Percentiles rank a stretch among this genome's conserved stretches.
These are phyloP conservation scores for Oldenlandia corymbosa DNA, from an alignment of 257 asterid species.

Conservation along the genomic window DNA sequence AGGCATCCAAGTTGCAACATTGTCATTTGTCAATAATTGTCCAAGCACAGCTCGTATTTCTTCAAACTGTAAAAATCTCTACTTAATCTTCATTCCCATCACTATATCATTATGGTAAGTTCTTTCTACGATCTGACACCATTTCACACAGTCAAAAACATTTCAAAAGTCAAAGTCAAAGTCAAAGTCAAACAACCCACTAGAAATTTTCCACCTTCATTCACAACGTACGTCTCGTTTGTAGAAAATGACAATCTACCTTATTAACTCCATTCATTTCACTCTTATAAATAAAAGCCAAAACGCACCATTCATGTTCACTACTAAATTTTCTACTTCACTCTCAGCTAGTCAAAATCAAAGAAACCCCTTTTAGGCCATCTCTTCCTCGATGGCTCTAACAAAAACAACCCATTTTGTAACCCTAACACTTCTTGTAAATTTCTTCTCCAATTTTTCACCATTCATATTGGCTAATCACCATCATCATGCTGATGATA, in stretches of 20 bases:
- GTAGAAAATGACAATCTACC: neutral
- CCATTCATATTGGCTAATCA: neutral
- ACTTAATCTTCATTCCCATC: too few relatives aligned
- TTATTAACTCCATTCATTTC: neutral
- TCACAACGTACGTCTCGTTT: too few relatives aligned
- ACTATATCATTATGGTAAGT: too few relatives aligned
- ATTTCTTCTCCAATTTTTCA: neutral
- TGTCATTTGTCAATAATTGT: neutral
- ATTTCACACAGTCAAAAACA: too few relatives aligned
- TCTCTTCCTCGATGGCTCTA: neutral
- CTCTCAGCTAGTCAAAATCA: neutral
- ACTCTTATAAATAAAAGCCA: slow-evolving; percentile 5
- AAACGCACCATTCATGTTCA: neutral
- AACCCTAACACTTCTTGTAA: neutral
- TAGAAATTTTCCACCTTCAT: neutral
- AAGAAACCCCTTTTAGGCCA: neutral
- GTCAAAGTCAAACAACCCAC: neutral
- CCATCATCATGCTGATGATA: neutral
- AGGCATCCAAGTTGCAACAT: neutral
- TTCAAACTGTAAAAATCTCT: too few relatives aligned
- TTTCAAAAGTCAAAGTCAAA: too few relatives aligned
- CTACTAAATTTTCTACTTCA: neutral
- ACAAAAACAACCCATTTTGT: neutral
- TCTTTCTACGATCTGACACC: too few relatives aligned
- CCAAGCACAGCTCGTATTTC: neutral